phyloP scores from a whole-genome alignment of 208 protist genomes.

The Trypanosoma congolense region DNA sequence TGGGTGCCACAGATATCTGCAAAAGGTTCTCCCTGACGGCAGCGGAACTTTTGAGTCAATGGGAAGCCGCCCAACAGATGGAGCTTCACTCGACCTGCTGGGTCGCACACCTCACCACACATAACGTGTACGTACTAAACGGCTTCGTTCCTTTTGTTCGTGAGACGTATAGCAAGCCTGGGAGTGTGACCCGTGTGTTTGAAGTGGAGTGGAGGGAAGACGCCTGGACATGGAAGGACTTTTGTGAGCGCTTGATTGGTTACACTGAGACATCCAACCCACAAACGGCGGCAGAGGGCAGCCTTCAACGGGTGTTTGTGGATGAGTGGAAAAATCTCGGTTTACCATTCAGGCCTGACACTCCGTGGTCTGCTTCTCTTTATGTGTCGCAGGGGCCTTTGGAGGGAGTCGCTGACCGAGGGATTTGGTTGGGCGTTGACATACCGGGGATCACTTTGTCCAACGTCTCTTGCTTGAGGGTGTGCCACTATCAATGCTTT shows the following conservation, averaged over 20 bases:
- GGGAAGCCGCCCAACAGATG: slow-evolving; percentile 23
- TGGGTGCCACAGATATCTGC: slow-evolving; percentile 41
- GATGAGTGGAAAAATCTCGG: slow-evolving; percentile 48
- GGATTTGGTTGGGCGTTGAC: slow-evolving; percentile 40
- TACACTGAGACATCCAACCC: slow-evolving; percentile 22
- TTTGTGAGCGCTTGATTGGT: slow-evolving; percentile 47
- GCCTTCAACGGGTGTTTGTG: slow-evolving; percentile 40
- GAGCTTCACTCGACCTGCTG: slow-evolving; percentile 36
- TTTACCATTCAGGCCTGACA: slow-evolving; percentile 28
- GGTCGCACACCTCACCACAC: slow-evolving; percentile 33
- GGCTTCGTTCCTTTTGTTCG: slow-evolving; percentile 58
- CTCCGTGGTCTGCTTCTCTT: slow-evolving; percentile 33
- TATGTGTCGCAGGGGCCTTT: slow-evolving; percentile 51
- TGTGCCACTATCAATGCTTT: slow-evolving; percentile 35
- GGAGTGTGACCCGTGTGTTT: slow-evolving; percentile 33
- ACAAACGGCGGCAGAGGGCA: slow-evolving; percentile 23
- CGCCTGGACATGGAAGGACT: slow-evolving; percentile 41
- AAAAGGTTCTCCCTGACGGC: slow-evolving; percentile 25
- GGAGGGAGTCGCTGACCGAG: slow-evolving; percentile 55
- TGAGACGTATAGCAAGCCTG: slow-evolving; percentile 33
- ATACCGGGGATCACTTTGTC: slow-evolving; percentile 27
- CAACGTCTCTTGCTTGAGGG: slow-evolving; percentile 45
- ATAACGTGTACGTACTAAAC: slow-evolving; percentile 65
- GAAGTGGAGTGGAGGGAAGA: slow-evolving; percentile 43
- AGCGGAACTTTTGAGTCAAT: slow-evolving; percentile 32